phyloP scores from a whole-genome alignment of 2,329 filamentous ascomycete species.

The Colletotrichum gloeosporioides region DNA sequence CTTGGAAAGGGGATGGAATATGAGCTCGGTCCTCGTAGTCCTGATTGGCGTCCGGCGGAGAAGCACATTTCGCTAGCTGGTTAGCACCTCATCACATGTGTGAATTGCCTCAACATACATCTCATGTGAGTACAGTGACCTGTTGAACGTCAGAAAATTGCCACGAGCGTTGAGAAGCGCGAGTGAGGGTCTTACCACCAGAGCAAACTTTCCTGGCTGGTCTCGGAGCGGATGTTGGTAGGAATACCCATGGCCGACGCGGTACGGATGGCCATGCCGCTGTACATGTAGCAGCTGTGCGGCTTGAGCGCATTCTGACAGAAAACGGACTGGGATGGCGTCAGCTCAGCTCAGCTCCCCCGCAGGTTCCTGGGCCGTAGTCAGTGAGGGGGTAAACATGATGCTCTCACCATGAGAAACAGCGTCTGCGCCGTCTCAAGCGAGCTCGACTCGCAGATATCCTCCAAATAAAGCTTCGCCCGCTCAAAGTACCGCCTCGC shows the following conservation, averaged over 20 bases:
- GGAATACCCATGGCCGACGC: constrained; percentile 37
- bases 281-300: constrained; percentile 39
- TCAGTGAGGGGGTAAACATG: not conserved
- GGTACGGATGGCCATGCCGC: constrained; percentile 37
- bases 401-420: constrained; percentile 21
- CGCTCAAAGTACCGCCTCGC: constrained; percentile 22
- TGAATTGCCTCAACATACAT: not conserved
- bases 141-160: not conserved
- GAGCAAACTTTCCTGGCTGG: constrained; percentile 18
- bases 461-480: constrained; percentile 17
- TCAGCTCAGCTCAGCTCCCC: not conserved
- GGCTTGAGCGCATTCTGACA: constrained; percentile 37
- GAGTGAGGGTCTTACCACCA: constrained; percentile 19
- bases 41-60: constrained; percentile 15
- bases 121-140: constrained; percentile 23
- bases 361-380: not conserved
- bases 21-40: not conserved
- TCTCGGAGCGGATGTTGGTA: constrained; percentile 19
- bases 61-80: constrained; percentile 13
- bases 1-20: constrained; percentile 16
- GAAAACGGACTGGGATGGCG: constrained; percentile 26
- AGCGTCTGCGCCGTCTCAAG: constrained; percentile 21
- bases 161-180: not conserved
- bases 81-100: not conserved
- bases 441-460: constrained; percentile 24